Base-by-base conservation (phyloP, 495 filamentous ascomycete genomes). In the Chaetomium fimeti region DNA sequence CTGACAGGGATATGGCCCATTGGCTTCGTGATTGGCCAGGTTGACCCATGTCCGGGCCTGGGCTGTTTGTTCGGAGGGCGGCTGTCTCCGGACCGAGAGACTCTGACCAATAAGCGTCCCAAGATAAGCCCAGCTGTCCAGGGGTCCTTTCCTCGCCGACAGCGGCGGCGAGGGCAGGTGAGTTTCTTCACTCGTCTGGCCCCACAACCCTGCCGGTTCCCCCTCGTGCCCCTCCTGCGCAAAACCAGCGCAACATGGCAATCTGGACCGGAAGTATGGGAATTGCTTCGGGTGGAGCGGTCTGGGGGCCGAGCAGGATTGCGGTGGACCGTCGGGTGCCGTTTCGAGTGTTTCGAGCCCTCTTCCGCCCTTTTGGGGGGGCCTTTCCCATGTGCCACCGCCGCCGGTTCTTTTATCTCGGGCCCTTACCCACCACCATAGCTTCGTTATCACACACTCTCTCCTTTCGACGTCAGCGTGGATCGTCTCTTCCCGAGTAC, bases 51-150 rank as follows among this genome's bases (percentile, higher is more conserved):
- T 15, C 45, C 38, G 54, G 42, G 29, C 4, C 53, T n/a, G 18
- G 32, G 38, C 38, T 45, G 29, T n/a, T 13, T 51, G 49, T 24
- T 25, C 55, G 62, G 55, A 62, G 32, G 22, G 42, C 54, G 51
- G 64, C 62, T 28, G 52, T 25, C 27, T 57, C 52, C 64, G 45
- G 29, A 43, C 49, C 55, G 2, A 16, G 55, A 66, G 12, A 7
- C n/a, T 5, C 18, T 20, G 32, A 5, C 49, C 40, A 61, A 65
- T 60, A 48, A 40, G 22, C 18, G 42, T n/a, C 38, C 7, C 12
- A 2, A 6, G 51, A 62, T 60, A 61, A 60, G 49, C 28, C 32
- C 27, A 22, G 13, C 38, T 18, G n/a, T 7, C 24, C 27, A 27
- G 42, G 52, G 47, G 28, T 22, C 42, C 22, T 24, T 53, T 57